A percentile compares a stretch with the other conserved stretches of the same genome.
Conservation (phyloP, 495 filamentous ascomycete genomes). For the Pyrenula massariospora region DNA sequence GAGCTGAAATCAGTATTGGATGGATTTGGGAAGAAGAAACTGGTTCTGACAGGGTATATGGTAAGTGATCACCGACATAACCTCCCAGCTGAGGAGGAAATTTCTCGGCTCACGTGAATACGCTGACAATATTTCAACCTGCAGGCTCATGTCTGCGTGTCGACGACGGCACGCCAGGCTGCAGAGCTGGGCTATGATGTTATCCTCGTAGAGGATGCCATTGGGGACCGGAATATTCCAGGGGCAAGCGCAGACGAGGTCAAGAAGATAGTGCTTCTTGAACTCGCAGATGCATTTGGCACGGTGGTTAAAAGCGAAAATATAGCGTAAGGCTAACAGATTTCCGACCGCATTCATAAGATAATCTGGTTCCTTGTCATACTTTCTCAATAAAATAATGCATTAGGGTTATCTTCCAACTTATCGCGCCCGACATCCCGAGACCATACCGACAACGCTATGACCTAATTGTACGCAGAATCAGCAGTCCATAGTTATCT, state of each 20-base stretch:
- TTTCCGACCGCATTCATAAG: not conserved
- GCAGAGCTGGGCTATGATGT: slow-evolving; percentile 47
- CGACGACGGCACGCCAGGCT: slow-evolving; percentile 43
- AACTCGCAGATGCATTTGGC: slow-evolving; percentile 34
- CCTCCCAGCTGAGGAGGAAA: no score
- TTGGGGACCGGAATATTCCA: slow-evolving; percentile 49
- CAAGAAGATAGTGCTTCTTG: slow-evolving; percentile 25
- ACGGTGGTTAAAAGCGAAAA: slow-evolving; percentile 27
- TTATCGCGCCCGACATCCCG: no score
- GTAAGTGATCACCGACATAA: no score
- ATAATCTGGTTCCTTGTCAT: no score
- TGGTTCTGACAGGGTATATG: slow-evolving; percentile 43
- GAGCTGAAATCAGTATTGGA: slow-evolving; percentile 20
- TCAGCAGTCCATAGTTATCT: no score
- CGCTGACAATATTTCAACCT: no score
- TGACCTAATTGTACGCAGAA: no score
- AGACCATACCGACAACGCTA: no score
- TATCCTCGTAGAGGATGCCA: slow-evolving; percentile 38
- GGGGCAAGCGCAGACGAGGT: slow-evolving; percentile 28
- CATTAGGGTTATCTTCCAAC: no score
- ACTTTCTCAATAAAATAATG: no score
- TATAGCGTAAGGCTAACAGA: slow-evolving; percentile 6
- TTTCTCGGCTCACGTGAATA: no score
- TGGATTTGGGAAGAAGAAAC: slow-evolving; percentile 23
- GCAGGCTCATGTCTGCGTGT: slow-evolving; percentile 48